These are phyloP conservation scores for Colletotrichum sp. DNA, from an alignment of 2,329 filamentous ascomycete species.

Conservation along the genomic window DNA sequence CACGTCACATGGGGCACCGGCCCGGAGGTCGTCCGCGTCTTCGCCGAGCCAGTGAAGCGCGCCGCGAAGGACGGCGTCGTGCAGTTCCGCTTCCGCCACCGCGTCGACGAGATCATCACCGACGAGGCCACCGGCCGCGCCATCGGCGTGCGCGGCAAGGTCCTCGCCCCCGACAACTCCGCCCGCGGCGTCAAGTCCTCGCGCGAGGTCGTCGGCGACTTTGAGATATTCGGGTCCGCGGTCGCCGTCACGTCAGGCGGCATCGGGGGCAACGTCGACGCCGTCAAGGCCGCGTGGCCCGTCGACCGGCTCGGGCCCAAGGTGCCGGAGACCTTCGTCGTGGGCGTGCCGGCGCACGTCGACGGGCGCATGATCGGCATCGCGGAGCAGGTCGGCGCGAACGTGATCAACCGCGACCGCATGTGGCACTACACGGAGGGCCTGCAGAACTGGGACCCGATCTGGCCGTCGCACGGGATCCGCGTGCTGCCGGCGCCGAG, in stretches of 20 bases:
- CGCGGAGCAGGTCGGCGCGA: slow-evolving; percentile 54
- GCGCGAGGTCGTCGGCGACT: slow-evolving; percentile 49
- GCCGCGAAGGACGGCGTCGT: slow-evolving; percentile 58
- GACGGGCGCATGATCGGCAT: slow-evolving; percentile 68
- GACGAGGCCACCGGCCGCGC: slow-evolving; percentile 54
- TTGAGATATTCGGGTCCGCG: slow-evolving; percentile 57
- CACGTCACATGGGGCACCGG: slow-evolving; percentile 67
- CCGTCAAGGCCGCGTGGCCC: slow-evolving; percentile 63
- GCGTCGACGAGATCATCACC: slow-evolving; percentile 59
- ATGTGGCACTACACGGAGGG: slow-evolving; percentile 74
- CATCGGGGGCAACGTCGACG: slow-evolving; percentile 66
- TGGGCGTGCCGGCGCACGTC: slow-evolving; percentile 67
- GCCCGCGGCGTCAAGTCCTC: slow-evolving; percentile 57
- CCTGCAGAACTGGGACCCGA: slow-evolving; percentile 64
- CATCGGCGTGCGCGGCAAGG: slow-evolving; percentile 55
- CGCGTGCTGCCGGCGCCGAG: slow-evolving; percentile 64
- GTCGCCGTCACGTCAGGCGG: slow-evolving; percentile 62
- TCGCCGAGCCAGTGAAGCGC: slow-evolving; percentile 57
- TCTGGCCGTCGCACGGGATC: slow-evolving; percentile 66
- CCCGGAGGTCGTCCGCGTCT: slow-evolving; percentile 62
- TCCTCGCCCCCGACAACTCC: slow-evolving; percentile 55
- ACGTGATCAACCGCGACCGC: slow-evolving; percentile 63
- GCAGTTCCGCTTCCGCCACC: slow-evolving; percentile 59
- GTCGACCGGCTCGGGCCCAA: slow-evolving; percentile 59
- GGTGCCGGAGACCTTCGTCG: slow-evolving; percentile 59